Conservation (phyloP, 495 filamentous ascomycete genomes). For the Penicillium odoratum region DNA sequence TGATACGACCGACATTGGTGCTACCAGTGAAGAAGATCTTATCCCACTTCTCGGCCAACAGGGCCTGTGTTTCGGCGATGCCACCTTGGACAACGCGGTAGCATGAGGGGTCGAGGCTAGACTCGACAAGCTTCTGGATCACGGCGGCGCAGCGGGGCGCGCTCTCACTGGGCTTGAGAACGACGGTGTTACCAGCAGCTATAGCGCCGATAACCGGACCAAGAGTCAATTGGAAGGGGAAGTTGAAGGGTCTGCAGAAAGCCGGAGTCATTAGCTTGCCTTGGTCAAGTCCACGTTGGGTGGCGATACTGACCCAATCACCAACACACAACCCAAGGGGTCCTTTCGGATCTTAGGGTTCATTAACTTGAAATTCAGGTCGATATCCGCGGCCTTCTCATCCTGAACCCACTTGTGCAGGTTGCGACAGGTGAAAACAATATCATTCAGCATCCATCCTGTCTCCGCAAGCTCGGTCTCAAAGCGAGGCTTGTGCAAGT, state of each 20-base stretch:
- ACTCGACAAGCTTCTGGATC: constrained; percentile 72
- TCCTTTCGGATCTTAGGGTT: constrained; percentile 83
- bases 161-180: constrained; percentile 87
- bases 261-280: constrained; percentile 14
- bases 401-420: constrained; percentile 81
- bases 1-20: constrained; percentile 74
- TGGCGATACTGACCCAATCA: constrained; percentile 67
- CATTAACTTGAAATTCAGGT: constrained; percentile 62
- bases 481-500: constrained; percentile 70
- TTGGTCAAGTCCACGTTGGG: background rate
- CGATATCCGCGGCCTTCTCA: constrained; percentile 70
- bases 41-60: constrained; percentile 90
- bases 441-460: constrained; percentile 73
- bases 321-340: constrained; percentile 76
- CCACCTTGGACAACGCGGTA: constrained; percentile 80
- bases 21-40: constrained; percentile 97
- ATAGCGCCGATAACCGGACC: constrained; percentile 87
- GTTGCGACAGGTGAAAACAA: constrained; percentile 71
- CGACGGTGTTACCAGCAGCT: constrained; percentile 82
- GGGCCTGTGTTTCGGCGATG: constrained; percentile 73
- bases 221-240: constrained; percentile 77
- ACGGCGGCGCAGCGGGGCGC: constrained; percentile 73
- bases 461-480: constrained; percentile 73
- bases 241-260: constrained; percentile 73
- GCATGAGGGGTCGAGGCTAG: constrained; percentile 71